These are phyloP conservation scores for Vigna reflexopilosa DNA, from an alignment of 306 rosid species.

Conservation along the genomic window DNA sequence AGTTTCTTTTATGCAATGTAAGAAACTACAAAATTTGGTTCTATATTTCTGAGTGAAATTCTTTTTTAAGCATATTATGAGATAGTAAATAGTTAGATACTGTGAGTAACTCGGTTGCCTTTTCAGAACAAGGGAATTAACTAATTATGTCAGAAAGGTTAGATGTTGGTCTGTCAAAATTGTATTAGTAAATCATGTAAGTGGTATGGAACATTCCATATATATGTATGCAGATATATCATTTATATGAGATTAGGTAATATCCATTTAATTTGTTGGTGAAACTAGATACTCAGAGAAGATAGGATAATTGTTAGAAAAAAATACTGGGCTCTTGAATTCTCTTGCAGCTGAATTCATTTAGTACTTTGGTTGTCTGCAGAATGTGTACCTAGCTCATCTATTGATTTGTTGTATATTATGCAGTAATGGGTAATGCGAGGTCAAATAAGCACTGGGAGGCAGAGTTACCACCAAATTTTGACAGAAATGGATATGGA, in stretches of 20 bases:
- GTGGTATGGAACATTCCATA: not conserved
- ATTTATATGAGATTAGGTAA: not conserved
- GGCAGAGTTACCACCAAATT: conserved; percentile 64
- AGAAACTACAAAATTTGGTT: conserved; percentile 47
- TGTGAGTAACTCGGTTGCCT: not conserved
- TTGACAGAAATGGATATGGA: conserved; percentile 58
- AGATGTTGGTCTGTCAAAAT: not conserved
- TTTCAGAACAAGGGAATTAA: not conserved
- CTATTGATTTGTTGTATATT: conserved; percentile 40
- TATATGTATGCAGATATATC: not conserved
- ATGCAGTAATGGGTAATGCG: conserved; percentile 73
- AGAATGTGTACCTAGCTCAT: conserved; percentile 31
- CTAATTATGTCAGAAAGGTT: conserved; percentile 5
- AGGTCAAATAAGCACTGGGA: conserved; percentile 84
- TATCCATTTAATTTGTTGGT: conserved; percentile 7
- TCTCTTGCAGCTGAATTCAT: not conserved
- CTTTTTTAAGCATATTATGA: not conserved
- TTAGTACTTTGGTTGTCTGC: conserved; percentile 1
- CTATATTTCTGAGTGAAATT: conserved; percentile 21
- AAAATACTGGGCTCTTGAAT: not conserved
- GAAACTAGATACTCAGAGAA: conserved; percentile 33
- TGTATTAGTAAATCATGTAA: not conserved
- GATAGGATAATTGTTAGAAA: not conserved
- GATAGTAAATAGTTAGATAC: not conserved
- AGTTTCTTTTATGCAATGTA: conserved; percentile 89